phyloP scores from a whole-genome alignment of 208 protist genomes.

The Leishmania martiniquensis region DNA sequence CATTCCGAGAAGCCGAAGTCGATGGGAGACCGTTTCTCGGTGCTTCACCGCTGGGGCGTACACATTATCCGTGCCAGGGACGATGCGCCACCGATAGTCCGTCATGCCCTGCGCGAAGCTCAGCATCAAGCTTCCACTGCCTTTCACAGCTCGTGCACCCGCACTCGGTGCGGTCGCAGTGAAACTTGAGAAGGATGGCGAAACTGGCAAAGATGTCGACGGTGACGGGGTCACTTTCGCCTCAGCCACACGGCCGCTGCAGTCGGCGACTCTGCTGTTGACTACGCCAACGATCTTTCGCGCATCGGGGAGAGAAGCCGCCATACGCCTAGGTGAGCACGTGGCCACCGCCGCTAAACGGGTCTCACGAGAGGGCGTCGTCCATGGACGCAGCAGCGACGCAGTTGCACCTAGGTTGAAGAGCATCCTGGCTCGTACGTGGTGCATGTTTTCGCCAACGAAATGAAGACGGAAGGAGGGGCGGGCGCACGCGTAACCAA shows the following conservation, averaged over 20 bases:
- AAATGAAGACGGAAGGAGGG: neutral
- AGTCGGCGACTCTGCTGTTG: neutral
- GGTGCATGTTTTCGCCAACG: neutral
- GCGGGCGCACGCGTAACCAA: neutral
- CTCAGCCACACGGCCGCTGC: neutral
- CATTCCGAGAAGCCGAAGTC: slow-evolving; percentile 70
- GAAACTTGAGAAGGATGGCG: neutral
- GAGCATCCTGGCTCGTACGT: neutral
- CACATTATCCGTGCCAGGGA: slow-evolving; percentile 20
- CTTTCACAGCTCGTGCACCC: neutral
- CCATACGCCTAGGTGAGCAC: neutral
- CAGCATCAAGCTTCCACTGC: slow-evolving; percentile 19
- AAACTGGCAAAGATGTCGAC: slow-evolving; percentile 9
- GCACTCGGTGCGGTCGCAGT: neutral
- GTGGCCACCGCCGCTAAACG: neutral
- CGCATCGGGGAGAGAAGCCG: neutral
- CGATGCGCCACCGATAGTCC: slow-evolving; percentile 45
- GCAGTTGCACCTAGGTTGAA: neutral
- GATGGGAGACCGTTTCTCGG: slow-evolving; percentile 37
- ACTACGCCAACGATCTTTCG: neutral
- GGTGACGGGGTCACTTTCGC: neutral
- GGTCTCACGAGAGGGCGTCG: neutral
- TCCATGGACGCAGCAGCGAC: neutral
- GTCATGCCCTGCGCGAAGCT: slow-evolving; percentile 66
- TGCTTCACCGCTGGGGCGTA: slow-evolving; percentile 37